These are phyloP conservation scores for Termitomyces heimii DNA, from an alignment of 768 basidiomycete genomes.

Conservation along the genomic window DNA sequence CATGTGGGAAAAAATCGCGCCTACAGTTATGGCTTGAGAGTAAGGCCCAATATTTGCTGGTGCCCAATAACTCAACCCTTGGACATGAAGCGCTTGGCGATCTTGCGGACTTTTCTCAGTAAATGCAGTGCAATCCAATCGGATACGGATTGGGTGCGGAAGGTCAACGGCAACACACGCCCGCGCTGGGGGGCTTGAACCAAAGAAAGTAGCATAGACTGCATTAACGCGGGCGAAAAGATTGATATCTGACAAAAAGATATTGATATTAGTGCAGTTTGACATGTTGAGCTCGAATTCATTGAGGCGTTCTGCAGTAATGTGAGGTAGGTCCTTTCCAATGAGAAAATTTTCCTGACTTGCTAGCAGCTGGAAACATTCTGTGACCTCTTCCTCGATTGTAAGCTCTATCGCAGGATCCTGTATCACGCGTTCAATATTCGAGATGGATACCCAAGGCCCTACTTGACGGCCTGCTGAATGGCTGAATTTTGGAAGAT, in stretches of 20 bases:
- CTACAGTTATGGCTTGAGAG: conserved; percentile 84
- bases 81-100: conserved; percentile 85
- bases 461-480: conserved; percentile 28
- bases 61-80: conserved; percentile 96
- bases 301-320: conserved; percentile 43
- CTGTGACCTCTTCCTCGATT: conserved; percentile 65
- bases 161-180: conserved; percentile 89
- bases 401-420: conserved; percentile 21
- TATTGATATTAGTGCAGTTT: conserved; percentile 70
- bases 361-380: conserved; percentile 61
- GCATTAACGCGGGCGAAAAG: conserved; percentile 74
- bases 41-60: conserved; percentile 99
- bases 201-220: conserved; percentile 79
- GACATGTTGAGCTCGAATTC: conserved; percentile 44
- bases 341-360: conserved; percentile 34
- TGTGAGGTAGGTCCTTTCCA: not conserved
- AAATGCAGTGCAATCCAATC: conserved; percentile 82
- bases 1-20: conserved; percentile 17
- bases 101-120: conserved; percentile 30
- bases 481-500: not conserved
- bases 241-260: conserved; percentile 79
- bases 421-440: conserved; percentile 34
- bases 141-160: conserved; percentile 46
- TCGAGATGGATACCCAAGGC: conserved; percentile 67
- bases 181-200: conserved; percentile 85